Evolutionary conservation across 345 rosid genomes (phyloP).

Genomic region (Ceriops tagal): DNA sequence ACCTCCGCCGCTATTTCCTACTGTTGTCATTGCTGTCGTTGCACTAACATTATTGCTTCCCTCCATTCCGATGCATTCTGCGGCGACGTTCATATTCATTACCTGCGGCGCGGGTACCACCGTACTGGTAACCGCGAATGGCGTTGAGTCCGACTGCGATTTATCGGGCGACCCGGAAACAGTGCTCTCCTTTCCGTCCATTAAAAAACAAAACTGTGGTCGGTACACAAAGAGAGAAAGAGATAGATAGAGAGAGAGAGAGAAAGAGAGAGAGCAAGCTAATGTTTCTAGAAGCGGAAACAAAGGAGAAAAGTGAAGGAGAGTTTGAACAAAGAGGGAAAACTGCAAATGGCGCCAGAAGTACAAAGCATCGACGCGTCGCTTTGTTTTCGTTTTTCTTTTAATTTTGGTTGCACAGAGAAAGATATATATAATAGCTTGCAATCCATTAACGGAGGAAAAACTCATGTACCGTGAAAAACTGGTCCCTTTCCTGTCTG

Average conservation of each 20-base stretch:
- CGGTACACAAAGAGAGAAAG: neutral
- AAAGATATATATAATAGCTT: neutral
- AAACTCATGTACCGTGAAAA: neutral
- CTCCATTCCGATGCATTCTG: neutral
- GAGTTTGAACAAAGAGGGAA: neutral
- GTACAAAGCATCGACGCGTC: neutral
- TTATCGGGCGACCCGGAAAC: neutral
- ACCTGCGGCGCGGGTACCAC: neutral
- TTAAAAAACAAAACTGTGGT: neutral
- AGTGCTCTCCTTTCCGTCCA: neutral
- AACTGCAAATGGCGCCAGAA: slow-evolving; percentile 3
- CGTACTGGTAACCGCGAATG: neutral
- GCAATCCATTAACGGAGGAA: neutral
- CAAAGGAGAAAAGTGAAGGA: neutral
- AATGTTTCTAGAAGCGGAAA: neutral
- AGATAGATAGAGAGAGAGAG: neutral
- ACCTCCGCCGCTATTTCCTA: neutral
- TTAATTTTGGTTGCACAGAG: neutral
- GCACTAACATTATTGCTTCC: neutral
- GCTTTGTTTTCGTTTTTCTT: neutral
- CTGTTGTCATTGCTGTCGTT: neutral
- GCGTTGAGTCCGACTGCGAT: neutral
- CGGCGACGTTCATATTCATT: neutral
- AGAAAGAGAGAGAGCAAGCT: neutral
- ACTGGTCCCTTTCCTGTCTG: neutral